These are phyloP conservation scores for Lecanosticta acicola DNA, from an alignment of 2,329 filamentous ascomycete genomes.

Conservation along the genomic window DNA sequence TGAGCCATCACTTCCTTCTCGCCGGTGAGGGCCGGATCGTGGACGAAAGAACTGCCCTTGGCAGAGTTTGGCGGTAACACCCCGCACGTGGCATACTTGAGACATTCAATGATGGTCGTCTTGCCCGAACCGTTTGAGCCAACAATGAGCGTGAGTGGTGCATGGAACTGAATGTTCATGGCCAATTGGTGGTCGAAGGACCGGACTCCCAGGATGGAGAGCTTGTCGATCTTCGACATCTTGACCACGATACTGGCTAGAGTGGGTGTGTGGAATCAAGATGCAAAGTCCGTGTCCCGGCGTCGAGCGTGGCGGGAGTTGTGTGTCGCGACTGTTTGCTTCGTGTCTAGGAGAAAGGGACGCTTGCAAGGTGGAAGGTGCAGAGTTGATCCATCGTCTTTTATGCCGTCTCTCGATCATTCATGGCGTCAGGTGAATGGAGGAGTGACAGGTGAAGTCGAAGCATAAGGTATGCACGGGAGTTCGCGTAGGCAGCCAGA, in stretches of 20 bases:
- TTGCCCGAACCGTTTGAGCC: slow-evolving; percentile 97
- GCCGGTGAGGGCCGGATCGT: slow-evolving; percentile 87
- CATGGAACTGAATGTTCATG: slow-evolving; percentile 81
- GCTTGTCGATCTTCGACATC: slow-evolving; percentile 72
- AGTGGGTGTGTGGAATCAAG: too few relatives aligned
- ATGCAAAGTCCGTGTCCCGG: too few relatives aligned
- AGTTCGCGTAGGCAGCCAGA: not conserved
- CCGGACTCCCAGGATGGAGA: slow-evolving; percentile 77
- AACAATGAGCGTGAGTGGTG: slow-evolving; percentile 90
- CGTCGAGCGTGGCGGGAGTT: not conserved
- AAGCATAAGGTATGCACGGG: too few relatives aligned
- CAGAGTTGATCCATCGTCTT: not conserved
- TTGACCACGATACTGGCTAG: too few relatives aligned
- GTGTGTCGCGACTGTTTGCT: not conserved
- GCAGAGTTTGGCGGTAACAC: slow-evolving; percentile 85
- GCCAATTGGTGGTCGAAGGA: slow-evolving; percentile 73
- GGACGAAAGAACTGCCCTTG: slow-evolving; percentile 85
- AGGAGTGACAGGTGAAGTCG: too few relatives aligned
- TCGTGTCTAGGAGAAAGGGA: not conserved
- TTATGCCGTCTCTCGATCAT: not conserved
- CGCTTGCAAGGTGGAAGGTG: not conserved
- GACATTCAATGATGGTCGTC: slow-evolving; percentile 97
- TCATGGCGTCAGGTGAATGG: not conserved
- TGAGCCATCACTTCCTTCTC: slow-evolving; percentile 87
- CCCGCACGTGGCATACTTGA: slow-evolving; percentile 96